Conservation (phyloP, 371 early-diverging fungal species). For the Nematocida displodere region DNA sequence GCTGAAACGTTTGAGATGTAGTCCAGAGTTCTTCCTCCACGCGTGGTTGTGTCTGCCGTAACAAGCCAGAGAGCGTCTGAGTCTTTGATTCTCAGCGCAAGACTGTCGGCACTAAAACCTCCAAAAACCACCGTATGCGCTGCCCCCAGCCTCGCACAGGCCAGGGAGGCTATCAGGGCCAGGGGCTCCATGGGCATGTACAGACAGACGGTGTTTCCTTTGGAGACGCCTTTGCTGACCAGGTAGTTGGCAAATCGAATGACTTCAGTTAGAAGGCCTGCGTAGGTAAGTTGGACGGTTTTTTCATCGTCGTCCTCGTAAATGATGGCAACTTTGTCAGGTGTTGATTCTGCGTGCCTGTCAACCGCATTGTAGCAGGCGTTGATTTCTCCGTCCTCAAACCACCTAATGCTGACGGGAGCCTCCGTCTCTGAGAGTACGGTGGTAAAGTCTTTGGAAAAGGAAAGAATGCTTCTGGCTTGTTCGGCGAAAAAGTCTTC, state of each 20-base stretch:
- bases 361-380: slow-evolving; percentile 90
- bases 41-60: slow-evolving; percentile 76
- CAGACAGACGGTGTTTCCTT: slow-evolving; percentile 79
- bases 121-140: slow-evolving; percentile 86
- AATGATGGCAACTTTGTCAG: slow-evolving; percentile 74
- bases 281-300: slow-evolving; percentile 73
- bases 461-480: slow-evolving; percentile 14
- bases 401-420: slow-evolving; percentile 72
- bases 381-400: slow-evolving; percentile 81
- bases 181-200: slow-evolving; percentile 94
- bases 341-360: slow-evolving; percentile 71
- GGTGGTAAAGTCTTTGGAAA: slow-evolving; percentile 29
- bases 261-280: slow-evolving; percentile 72
- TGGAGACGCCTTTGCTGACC: slow-evolving; percentile 69
- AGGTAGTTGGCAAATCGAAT: slow-evolving; percentile 75
- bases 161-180: slow-evolving; percentile 78
- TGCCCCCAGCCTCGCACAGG: slow-evolving; percentile 82
- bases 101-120: slow-evolving; percentile 78
- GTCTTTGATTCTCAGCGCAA: slow-evolving; percentile 83
- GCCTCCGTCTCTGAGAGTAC: background rate
- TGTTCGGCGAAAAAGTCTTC: slow-evolving; percentile 39
- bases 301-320: slow-evolving; percentile 80
- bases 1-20: slow-evolving; percentile 10
- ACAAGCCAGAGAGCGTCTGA: slow-evolving; percentile 83
- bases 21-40: slow-evolving; percentile 67